These are phyloP conservation scores for Fibroporia radiculosa DNA, from an alignment of 768 basidiomycete genomes.

Conservation along the genomic window DNA sequence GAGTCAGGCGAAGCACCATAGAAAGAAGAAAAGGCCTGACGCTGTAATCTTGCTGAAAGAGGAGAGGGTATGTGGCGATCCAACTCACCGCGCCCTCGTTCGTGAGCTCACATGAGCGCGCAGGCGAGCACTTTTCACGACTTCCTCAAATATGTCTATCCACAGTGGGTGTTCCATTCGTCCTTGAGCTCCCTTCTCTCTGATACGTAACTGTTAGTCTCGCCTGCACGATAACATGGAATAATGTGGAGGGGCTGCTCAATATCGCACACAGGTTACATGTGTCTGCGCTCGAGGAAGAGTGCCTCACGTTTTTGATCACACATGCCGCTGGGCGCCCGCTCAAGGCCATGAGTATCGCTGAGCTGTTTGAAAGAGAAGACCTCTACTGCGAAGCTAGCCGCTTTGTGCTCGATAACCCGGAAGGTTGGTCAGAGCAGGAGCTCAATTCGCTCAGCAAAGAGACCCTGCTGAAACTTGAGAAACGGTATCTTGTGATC, in stretches of 20 bases:
- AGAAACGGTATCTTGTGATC: slow-evolving; percentile 54
- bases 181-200: slow-evolving; percentile 1
- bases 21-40: slow-evolving; percentile 40
- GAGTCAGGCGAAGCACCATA: slow-evolving; percentile 6
- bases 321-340: slow-evolving; percentile 90
- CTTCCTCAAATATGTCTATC: slow-evolving; percentile 89
- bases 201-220: slow-evolving; percentile 36
- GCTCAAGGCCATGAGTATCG: slow-evolving; percentile 88
- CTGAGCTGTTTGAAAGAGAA: slow-evolving; percentile 85
- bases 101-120: not conserved
- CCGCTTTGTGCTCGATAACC: slow-evolving; percentile 88
- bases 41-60: slow-evolving; percentile 88
- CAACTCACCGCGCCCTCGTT: too few species aligned
- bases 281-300: slow-evolving; percentile 70
- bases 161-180: slow-evolving; percentile 60
- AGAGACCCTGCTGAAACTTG: slow-evolving; percentile 81
- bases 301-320: slow-evolving; percentile 82
- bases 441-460: slow-evolving; percentile 76
- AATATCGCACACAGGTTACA: slow-evolving; percentile 87
- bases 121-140: slow-evolving; percentile 86
- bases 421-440: slow-evolving; percentile 75
- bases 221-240: slow-evolving; percentile 92
- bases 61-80: slow-evolving; percentile 51
- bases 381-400: slow-evolving; percentile 87
- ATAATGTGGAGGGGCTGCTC: slow-evolving; percentile 88